phyloP scores from a whole-genome alignment of 192 early-diverging fungal species.

The Coemansia umbellata region DNA sequence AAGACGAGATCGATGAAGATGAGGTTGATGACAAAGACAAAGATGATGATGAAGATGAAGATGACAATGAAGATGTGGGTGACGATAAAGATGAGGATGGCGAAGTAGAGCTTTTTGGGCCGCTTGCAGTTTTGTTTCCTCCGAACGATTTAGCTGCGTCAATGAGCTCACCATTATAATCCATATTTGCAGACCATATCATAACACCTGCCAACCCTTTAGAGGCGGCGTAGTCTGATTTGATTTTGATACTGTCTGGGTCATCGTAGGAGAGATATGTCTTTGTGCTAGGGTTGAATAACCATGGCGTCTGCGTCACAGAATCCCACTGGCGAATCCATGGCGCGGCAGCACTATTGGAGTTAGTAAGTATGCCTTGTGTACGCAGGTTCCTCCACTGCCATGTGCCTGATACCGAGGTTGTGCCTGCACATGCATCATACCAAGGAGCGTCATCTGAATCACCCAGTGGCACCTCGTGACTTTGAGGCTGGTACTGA shows the following conservation, averaged over 20 bases:
- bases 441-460: constrained; percentile 54
- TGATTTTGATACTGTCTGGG: constrained; percentile 55
- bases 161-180: constrained; percentile 56
- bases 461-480: constrained; percentile 49
- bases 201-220: constrained; percentile 60
- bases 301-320: constrained; percentile 61
- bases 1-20: neutral
- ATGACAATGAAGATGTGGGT: neutral
- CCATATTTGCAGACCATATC: constrained; percentile 49
- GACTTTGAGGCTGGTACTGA: constrained; percentile 44
- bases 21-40: neutral
- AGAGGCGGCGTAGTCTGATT: constrained; percentile 54
- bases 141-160: constrained; percentile 22
- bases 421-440: constrained; percentile 48
- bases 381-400: constrained; percentile 57
- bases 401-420: constrained; percentile 58
- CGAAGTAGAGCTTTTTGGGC: neutral
- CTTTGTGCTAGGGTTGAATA: constrained; percentile 58
- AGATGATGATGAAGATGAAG: neutral
- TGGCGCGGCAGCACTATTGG: constrained; percentile 49
- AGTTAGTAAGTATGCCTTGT: constrained; percentile 47
- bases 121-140: neutral
- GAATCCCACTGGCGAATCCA: constrained; percentile 60
- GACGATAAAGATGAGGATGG: neutral
- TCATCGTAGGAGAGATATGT: constrained; percentile 68